A percentile compares a stretch with the other conserved stretches of the same genome.
These are phyloP conservation scores for Dictyophora rubrovolvata DNA, from an alignment of 768 basidiomycete species.

Conservation along the genomic window DNA sequence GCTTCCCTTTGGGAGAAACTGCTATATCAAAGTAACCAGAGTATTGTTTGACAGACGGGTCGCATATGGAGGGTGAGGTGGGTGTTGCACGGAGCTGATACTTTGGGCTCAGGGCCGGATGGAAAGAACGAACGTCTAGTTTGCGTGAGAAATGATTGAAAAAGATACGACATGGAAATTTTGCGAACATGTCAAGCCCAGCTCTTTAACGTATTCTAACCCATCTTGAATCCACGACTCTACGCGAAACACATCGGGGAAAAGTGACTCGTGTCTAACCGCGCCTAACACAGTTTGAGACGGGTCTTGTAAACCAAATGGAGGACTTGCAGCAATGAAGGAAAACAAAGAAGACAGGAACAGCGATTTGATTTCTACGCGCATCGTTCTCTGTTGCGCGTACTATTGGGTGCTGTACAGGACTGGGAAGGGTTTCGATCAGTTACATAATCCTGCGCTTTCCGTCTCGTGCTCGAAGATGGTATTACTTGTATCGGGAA, in stretches of 20 bases:
- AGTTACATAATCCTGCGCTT: too few relatives aligned
- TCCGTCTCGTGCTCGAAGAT: too few relatives aligned
- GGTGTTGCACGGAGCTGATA: constrained; percentile 45
- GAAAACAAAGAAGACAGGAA: neutral
- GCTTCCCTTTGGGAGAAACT: constrained; percentile 38
- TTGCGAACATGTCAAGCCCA: constrained; percentile 59
- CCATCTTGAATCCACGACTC: constrained; percentile 57
- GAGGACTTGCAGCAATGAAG: neutral
- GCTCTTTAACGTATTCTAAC: constrained; percentile 51
- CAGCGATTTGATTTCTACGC: neutral
- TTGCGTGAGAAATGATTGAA: neutral
- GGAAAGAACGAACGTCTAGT: constrained; percentile 56
- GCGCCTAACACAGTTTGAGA: neutral
- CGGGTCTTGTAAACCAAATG: neutral
- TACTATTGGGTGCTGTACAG: too few relatives aligned
- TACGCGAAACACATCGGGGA: constrained; percentile 16
- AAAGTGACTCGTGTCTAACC: neutral
- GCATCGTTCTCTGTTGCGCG: neutral
- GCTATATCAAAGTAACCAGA: constrained; percentile 79
- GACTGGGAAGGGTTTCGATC: too few relatives aligned
- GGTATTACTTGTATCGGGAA: too few relatives aligned
- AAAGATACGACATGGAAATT: neutral
- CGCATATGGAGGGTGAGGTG: constrained; percentile 65
- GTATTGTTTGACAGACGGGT: constrained; percentile 67
- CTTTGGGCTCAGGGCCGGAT: constrained; percentile 33